Conservation (phyloP, 768 basidiomycete genomes). For the Tylopilus felleus region DNA sequence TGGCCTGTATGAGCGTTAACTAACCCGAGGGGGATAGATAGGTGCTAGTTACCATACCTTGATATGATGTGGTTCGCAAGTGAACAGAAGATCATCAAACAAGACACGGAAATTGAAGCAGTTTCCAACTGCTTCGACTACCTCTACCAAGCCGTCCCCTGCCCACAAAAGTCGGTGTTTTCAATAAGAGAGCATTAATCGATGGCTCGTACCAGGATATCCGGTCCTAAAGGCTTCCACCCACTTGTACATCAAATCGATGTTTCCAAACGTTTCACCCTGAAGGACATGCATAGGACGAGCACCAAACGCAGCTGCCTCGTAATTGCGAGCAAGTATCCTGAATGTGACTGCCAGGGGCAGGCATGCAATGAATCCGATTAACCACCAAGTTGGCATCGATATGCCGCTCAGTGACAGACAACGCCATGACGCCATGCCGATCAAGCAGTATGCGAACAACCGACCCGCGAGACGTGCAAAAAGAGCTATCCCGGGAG, state of each 20-base stretch:
- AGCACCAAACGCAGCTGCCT: conserved; percentile 45
- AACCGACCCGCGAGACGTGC: not conserved
- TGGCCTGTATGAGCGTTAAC: conserved; percentile 25
- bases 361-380: conserved; percentile 30
- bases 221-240: conserved; percentile 38
- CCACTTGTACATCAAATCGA: conserved; percentile 40
- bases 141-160: conserved; percentile 44
- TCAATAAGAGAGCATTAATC: not conserved
- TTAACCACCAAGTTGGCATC: conserved; percentile 39
- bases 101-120: conserved; percentile 45
- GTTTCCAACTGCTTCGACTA: conserved; percentile 37
- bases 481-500: conserved; percentile 16
- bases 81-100: conserved; percentile 46
- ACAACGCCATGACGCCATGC: conserved; percentile 2
- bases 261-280: conserved; percentile 43
- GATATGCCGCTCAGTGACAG: conserved; percentile 14
- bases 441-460: not conserved
- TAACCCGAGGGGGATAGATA: not conserved
- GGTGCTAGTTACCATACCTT: conserved; percentile 29
- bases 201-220: conserved; percentile 45
- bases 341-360: conserved; percentile 34
- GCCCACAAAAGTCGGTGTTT: not conserved
- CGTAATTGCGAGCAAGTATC: conserved; percentile 28
- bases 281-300: conserved; percentile 37
- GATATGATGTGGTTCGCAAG: conserved; percentile 51